Evolutionary conservation across 352 stramenopile genomes (phyloP).

Genomic region (Vaucheria bursata): DNA sequence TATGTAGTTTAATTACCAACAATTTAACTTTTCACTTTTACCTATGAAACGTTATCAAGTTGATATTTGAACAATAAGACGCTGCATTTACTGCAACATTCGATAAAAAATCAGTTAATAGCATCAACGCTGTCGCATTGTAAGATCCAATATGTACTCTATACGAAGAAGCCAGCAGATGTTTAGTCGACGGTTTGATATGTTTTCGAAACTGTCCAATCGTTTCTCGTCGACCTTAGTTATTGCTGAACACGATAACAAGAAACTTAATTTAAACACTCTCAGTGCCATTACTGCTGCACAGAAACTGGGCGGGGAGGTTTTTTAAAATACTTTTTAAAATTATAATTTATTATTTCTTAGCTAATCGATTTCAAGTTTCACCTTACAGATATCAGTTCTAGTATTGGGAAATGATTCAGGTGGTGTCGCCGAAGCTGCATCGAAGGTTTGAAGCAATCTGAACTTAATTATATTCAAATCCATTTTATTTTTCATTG

Average conservation of each 20-base stretch:
- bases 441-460: conserved; percentile 1
- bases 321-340: conserved; percentile 9
- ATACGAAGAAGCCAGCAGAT: too few relatives aligned
- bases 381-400: not conserved
- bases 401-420: conserved; percentile 7
- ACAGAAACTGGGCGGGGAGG: conserved; percentile 64
- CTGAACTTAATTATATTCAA: too few relatives aligned
- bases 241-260: conserved; percentile 46
- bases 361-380: not conserved
- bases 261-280: conserved; percentile 52
- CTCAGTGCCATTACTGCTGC: conserved; percentile 73
- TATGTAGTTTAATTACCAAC: too few relatives aligned
- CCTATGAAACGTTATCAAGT: too few relatives aligned
- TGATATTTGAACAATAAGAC: too few relatives aligned
- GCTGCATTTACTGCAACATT: not conserved
- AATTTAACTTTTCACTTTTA: too few relatives aligned
- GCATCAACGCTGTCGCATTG: too few relatives aligned
- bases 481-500: too few relatives aligned
- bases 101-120: too few relatives aligned
- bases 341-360: not conserved
- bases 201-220: too few relatives aligned
- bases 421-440: conserved; percentile 1
- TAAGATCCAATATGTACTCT: too few relatives aligned
- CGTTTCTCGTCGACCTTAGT: conserved; percentile 36
- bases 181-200: too few relatives aligned